Percentiles rank a stretch among this genome's conserved stretches.
Conservation (phyloP, 192 early-diverging fungal genomes). For the Coemansia sp. region DNA sequence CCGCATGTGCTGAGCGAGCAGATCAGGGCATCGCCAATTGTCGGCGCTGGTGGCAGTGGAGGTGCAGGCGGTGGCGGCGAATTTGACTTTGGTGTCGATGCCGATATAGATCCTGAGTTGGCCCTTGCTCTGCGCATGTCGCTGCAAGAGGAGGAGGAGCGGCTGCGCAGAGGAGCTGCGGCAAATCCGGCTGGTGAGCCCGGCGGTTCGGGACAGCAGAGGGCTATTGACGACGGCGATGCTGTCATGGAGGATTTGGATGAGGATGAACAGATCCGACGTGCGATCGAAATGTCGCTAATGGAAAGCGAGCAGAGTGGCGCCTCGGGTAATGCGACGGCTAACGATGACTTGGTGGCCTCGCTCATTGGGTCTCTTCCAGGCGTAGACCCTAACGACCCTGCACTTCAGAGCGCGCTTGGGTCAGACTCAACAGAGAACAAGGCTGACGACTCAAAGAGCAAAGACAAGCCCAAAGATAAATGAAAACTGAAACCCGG, state of each 20-base stretch:
- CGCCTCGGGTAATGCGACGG: conserved; percentile 29
- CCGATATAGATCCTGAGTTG: conserved; percentile 90
- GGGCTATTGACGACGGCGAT: conserved; percentile 16
- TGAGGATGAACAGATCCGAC: conserved; percentile 48
- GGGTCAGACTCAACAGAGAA: conserved; percentile 54
- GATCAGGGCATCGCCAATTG: conserved; percentile 81
- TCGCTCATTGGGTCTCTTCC: conserved; percentile 78
- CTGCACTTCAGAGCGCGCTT: conserved; percentile 66
- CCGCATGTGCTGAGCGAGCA: conserved; percentile 86
- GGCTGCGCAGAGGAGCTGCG: conserved; percentile 60
- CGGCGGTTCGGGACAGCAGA: neutral
- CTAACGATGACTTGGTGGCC: conserved; percentile 61
- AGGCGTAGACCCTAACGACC: conserved; percentile 85
- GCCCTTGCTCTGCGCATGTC: conserved; percentile 91
- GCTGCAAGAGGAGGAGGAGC: conserved; percentile 90
- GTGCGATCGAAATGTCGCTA: conserved; percentile 52
- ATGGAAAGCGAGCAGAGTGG: conserved; percentile 28
- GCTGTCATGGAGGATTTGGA: conserved; percentile 40
- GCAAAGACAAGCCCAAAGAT: conserved; percentile 19
- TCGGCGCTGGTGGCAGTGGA: conserved; percentile 77
- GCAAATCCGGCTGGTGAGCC: neutral
- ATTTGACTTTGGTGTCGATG: conserved; percentile 95
- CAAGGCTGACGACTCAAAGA: conserved; percentile 37
- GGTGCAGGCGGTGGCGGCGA: conserved; percentile 54
- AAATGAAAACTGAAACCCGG: neutral